Conservation (phyloP, 257 asterid genomes). For the Nicotiana otophora region DNA sequence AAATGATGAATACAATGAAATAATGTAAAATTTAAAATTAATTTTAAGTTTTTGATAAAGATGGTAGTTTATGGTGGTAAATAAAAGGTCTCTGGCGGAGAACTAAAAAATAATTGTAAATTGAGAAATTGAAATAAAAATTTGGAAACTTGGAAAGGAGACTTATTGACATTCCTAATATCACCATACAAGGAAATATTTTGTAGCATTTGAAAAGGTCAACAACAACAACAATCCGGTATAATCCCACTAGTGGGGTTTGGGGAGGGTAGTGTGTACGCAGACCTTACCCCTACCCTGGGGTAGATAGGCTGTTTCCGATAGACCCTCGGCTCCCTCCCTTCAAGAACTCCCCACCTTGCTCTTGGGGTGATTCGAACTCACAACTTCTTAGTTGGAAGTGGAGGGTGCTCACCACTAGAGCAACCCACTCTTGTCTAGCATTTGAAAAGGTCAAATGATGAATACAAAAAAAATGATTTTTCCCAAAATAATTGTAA, state of each 20-base stretch:
- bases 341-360: too few relatives aligned
- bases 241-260: too few relatives aligned
- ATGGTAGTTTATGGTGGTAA: neutral
- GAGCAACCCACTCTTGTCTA: neutral
- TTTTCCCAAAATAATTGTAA: neutral
- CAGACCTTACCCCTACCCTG: too few relatives aligned
- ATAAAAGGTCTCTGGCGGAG: neutral
- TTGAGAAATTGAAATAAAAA: neutral
- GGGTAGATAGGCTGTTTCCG: too few relatives aligned
- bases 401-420: too few relatives aligned
- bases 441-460: neutral
- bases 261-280: too few relatives aligned
- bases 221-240: neutral
- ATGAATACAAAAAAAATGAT: neutral
- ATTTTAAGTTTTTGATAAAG: neutral
- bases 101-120: neutral
- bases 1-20: neutral
- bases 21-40: neutral
- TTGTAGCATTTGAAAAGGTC: neutral
- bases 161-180: neutral
- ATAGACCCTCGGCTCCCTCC: too few relatives aligned
- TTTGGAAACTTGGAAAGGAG: neutral
- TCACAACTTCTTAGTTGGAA: too few relatives aligned
- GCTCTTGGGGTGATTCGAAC: too few relatives aligned
- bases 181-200: neutral